Evolutionary conservation across 306 rosid genomes (phyloP).

Genomic region (Echinosophora koreensis): DNA sequence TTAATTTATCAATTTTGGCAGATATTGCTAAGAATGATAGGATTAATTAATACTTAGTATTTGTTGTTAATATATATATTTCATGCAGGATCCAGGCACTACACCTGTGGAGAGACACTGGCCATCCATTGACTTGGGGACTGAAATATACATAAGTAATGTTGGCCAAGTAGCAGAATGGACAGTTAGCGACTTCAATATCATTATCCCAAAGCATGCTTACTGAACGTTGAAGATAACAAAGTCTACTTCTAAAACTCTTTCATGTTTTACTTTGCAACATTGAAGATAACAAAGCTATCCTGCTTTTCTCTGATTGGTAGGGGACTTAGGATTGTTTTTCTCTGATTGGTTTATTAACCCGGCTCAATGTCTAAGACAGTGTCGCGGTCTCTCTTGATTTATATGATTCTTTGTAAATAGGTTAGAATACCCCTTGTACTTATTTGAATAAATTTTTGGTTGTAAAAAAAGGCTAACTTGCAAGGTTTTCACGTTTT

Average conservation of each 20-base stretch:
- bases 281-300: too few species aligned
- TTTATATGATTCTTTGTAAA: too few species aligned
- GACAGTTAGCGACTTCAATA: constrained; percentile 47
- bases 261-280: neutral
- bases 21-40: neutral
- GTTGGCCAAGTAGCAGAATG: constrained; percentile 48
- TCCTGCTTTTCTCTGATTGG: too few species aligned
- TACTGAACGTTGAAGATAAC: neutral
- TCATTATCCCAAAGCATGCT: constrained; percentile 39
- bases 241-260: neutral
- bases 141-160: constrained; percentile 47
- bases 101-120: constrained; percentile 44
- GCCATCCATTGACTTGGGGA: constrained; percentile 50
- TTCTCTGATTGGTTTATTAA: too few species aligned
- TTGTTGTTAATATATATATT: neutral
- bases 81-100: constrained; percentile 49
- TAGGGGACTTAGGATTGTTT: too few species aligned
- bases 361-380: too few species aligned
- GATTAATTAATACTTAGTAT: neutral
- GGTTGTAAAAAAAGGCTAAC: too few species aligned
- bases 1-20: neutral
- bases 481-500: neutral
- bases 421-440: too few species aligned
- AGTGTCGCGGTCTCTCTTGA: too few species aligned
- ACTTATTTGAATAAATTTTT: too few species aligned